Conservation (phyloP, 441 rosid species). For the Eutrema salsugineum region DNA sequence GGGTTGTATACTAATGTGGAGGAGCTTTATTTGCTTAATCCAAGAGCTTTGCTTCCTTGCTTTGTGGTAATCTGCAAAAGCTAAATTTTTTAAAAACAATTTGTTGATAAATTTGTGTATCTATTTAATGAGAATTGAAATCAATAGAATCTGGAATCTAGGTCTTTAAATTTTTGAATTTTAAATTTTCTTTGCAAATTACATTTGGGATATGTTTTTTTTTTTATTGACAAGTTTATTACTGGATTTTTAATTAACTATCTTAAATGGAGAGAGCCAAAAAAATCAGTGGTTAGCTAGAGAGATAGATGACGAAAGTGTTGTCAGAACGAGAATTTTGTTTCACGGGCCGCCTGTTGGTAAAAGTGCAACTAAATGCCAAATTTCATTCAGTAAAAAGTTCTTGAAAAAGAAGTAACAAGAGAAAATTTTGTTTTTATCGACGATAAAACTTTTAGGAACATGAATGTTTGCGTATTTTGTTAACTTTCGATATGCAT, state of each 20-base stretch:
- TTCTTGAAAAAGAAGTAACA: background rate
- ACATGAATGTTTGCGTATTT: background rate
- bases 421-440: background rate
- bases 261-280: too few relatives aligned
- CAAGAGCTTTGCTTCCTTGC: constrained; percentile 91
- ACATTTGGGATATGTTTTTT: background rate
- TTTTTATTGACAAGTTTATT: background rate
- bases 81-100: too few relatives aligned
- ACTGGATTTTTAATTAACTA: background rate
- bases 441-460: background rate
- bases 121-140: background rate
- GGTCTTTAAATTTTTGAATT: background rate
- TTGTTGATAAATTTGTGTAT: background rate
- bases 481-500: background rate
- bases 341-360: constrained; percentile 28
- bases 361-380: constrained; percentile 18
- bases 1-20: constrained; percentile 89
- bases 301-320: background rate
- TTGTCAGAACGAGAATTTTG: constrained; percentile 12
- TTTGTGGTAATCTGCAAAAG: constrained; percentile 91
- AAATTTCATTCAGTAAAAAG: background rate
- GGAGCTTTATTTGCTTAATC: constrained; percentile 92
- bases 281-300: background rate
- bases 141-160: background rate
- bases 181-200: background rate